Percentiles rank a stretch among this genome's conserved stretches.
These are phyloP conservation scores for Vinca minor DNA, from an alignment of 257 asterid genomes.

Conservation along the genomic window DNA sequence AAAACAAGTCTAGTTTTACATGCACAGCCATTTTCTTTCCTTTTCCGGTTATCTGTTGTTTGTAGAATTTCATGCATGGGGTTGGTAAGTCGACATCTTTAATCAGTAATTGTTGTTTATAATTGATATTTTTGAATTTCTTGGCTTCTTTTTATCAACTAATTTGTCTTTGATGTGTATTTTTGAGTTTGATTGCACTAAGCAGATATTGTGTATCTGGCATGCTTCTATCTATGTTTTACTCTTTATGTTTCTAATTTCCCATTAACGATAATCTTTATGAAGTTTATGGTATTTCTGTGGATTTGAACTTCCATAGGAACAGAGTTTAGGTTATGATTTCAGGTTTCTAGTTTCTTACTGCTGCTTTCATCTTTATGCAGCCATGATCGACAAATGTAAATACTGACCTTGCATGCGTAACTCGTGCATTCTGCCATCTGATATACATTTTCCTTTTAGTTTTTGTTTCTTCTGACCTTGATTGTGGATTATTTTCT, in stretches of 20 bases:
- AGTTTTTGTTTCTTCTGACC: neutral
- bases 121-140: neutral
- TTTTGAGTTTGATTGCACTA: neutral
- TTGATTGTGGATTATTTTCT: neutral
- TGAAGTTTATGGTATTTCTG: neutral
- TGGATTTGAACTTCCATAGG: neutral
- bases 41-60: neutral
- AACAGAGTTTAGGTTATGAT: neutral
- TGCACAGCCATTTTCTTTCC: too few species aligned
- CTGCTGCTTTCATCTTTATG: neutral
- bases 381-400: neutral
- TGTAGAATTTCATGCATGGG: neutral
- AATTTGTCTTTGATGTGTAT: neutral
- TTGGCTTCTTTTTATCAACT: neutral
- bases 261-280: neutral
- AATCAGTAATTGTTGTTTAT: neutral
- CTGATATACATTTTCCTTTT: neutral
- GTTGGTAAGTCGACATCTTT: neutral
- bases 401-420: neutral
- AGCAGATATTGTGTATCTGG: neutral
- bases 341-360: neutral
- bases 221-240: neutral
- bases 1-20: neutral
- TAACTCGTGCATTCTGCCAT: neutral
- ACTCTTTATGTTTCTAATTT: neutral